Base-by-base conservation (phyloP, 768 basidiomycete genomes). In the Mycena epipterygia region DNA sequence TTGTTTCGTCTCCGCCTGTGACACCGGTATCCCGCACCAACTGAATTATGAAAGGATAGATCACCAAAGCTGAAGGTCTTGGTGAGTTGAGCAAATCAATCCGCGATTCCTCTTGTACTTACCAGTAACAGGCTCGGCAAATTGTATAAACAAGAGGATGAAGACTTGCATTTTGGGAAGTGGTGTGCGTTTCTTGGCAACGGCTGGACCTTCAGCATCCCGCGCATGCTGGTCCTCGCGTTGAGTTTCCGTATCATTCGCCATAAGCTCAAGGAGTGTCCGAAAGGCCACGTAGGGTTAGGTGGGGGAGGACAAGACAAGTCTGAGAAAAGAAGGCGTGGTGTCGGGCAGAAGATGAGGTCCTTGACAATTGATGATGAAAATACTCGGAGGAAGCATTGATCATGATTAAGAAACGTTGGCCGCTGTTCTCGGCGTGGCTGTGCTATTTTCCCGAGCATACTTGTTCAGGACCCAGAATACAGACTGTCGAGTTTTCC, bases 31-130 rank as follows among this genome's bases (percentile, higher is more conserved):
- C 77, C 35, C 79, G 73, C 11, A 85, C 78, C 35, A 83, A 79
- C 46, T 83, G 80, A 55, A 81, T 81, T 23, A 83, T 77, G 65
- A 84, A 85, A 1, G 83, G 83, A 57, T 82, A 83, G 41, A 84
- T 81, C 17, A 84, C 84, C 3, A 81, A 80, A 9, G 79, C 77
- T 72, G 21, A 44, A 1, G 16, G 44, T n/a, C n/a, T n/a, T n/a
- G 17, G 3, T 21, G 23, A 12, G n/a, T n/a, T 39, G 19, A 13
- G 58, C 30, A 23, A 16, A 1, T 35, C 16, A 52, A 46, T 4
- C 25, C 41, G 23, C 42, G 21, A 17, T 29, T 16, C 19, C 51
- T 35, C 53, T 23, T 37, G 13, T 48, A 17, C 68, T 42, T 33
- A 66, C 59, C 64, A 0, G 82, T 80, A 21, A 85, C 68, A 17